A percentile compares a stretch with the other conserved stretches of the same genome.
Evolutionary conservation across 1,284 basidiomycete genomes (phyloP).

Genomic region (Lignosus rhinocerotis): DNA sequence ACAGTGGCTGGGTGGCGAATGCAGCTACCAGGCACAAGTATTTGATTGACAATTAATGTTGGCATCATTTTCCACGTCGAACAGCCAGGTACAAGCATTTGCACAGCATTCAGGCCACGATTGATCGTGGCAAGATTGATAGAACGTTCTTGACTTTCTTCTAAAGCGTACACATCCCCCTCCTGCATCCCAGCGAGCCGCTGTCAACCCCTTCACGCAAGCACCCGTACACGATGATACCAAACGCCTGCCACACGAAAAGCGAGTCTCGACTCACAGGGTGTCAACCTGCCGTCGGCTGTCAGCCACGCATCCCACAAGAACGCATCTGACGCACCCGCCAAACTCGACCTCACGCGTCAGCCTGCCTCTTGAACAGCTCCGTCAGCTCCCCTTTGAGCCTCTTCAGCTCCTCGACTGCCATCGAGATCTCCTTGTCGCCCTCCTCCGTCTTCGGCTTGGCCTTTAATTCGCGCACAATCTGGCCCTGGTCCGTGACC

Average conservation of each 20-base stretch:
- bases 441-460: conserved; percentile 65
- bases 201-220: background rate
- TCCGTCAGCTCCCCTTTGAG: conserved; percentile 68
- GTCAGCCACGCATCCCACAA: background rate
- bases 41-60: too few species aligned
- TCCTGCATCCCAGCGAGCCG: background rate
- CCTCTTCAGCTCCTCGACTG: conserved; percentile 50
- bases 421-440: conserved; percentile 46
- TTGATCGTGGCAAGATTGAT: too few species aligned
- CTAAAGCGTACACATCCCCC: too few species aligned
- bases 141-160: too few species aligned
- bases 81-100: too few species aligned
- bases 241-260: background rate
- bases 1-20: too few species aligned
- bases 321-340: background rate
- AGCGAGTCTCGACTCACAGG: too few species aligned
- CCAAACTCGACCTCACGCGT: background rate
- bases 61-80: too few species aligned
- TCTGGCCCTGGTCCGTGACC: conserved; percentile 73
- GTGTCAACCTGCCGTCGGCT: background rate
- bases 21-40: too few species aligned
- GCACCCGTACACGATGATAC: background rate
- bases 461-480: conserved; percentile 69
- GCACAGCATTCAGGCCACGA: too few species aligned
- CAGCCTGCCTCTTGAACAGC: conserved; percentile 19